Conservation (phyloP, 495 filamentous ascomycete genomes). For the Cairneyella variabilis region DNA sequence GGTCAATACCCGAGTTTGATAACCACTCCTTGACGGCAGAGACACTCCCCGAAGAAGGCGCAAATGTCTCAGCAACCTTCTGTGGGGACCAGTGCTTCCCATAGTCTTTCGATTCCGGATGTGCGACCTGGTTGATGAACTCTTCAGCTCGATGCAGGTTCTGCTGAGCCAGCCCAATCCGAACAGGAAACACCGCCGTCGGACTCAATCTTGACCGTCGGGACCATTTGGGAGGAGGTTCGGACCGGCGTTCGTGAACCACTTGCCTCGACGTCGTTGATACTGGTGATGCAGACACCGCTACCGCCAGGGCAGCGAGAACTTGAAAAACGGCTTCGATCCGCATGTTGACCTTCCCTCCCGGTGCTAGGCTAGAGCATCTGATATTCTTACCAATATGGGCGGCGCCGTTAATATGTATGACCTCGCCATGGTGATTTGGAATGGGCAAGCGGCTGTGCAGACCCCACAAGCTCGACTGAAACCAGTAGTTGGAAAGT, state of each 20-base stretch:
- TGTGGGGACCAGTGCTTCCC: slow-evolving; percentile 44
- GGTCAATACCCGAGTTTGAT: slow-evolving; percentile 41
- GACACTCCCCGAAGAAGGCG: slow-evolving; percentile 37
- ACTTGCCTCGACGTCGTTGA: slow-evolving; percentile 14
- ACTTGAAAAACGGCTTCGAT: slow-evolving; percentile 17
- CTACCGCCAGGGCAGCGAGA: slow-evolving; percentile 25
- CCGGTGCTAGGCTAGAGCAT: slow-evolving; percentile 16
- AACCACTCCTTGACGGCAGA: slow-evolving; percentile 45
- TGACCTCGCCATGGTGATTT: not conserved
- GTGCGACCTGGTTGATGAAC: slow-evolving; percentile 45
- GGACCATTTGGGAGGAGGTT: slow-evolving; percentile 17
- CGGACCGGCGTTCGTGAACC: slow-evolving; percentile 20
- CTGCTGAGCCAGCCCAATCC: slow-evolving; percentile 51
- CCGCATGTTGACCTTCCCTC: slow-evolving; percentile 16
- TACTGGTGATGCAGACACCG: slow-evolving; percentile 7
- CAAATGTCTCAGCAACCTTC: slow-evolving; percentile 43
- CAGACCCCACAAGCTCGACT: not conserved
- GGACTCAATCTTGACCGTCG: slow-evolving; percentile 23
- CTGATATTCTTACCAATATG: slow-evolving; percentile 2
- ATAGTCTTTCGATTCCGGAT: slow-evolving; percentile 42
- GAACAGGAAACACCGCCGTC: slow-evolving; percentile 41
- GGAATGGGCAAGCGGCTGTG: not conserved
- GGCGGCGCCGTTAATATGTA: slow-evolving; percentile 15
- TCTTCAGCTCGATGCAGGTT: slow-evolving; percentile 51
- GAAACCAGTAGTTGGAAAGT: slow-evolving; percentile 14